Evolutionary conservation across 345 rosid genomes (phyloP).

Genomic region (Eucalyptus dawsonii): DNA sequence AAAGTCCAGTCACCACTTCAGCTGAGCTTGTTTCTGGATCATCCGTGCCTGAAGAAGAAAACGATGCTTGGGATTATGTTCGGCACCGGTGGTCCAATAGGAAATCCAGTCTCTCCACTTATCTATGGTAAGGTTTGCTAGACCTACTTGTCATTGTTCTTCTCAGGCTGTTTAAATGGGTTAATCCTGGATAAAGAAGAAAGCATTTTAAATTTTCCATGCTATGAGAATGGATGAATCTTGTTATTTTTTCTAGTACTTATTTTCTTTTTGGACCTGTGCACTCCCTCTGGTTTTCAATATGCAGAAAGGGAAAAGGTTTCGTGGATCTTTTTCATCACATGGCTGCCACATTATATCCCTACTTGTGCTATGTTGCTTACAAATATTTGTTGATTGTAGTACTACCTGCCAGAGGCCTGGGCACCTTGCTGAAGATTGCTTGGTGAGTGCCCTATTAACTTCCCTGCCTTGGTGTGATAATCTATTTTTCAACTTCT

Average conservation of each 20-base stretch:
- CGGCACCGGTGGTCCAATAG: conserved; percentile 35
- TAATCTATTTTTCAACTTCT: background rate
- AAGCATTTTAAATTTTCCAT: background rate
- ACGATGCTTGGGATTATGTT: conserved; percentile 41
- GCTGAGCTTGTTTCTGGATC: conserved; percentile 2
- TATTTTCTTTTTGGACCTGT: background rate
- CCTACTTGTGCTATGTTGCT: background rate
- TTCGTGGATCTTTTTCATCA: background rate
- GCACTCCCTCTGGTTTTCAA: background rate
- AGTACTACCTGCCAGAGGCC: conserved; percentile 66
- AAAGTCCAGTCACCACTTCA: background rate
- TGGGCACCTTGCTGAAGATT: conserved; percentile 69
- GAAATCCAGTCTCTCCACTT: conserved; percentile 51
- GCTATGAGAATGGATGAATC: background rate
- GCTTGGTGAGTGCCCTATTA: conserved; percentile 15
- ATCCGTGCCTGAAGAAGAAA: conserved; percentile 12
- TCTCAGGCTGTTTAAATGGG: background rate
- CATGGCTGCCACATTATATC: background rate
- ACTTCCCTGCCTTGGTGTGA: background rate
- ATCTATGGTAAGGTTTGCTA: conserved; percentile 26
- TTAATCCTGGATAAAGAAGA: background rate
- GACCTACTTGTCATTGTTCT: background rate
- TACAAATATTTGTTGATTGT: background rate
- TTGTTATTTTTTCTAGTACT: background rate
- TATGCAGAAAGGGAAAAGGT: background rate